Evolutionary conservation across 2,329 filamentous ascomycete species (phyloP).

Genomic region (Chaetomium strumarium): DNA sequence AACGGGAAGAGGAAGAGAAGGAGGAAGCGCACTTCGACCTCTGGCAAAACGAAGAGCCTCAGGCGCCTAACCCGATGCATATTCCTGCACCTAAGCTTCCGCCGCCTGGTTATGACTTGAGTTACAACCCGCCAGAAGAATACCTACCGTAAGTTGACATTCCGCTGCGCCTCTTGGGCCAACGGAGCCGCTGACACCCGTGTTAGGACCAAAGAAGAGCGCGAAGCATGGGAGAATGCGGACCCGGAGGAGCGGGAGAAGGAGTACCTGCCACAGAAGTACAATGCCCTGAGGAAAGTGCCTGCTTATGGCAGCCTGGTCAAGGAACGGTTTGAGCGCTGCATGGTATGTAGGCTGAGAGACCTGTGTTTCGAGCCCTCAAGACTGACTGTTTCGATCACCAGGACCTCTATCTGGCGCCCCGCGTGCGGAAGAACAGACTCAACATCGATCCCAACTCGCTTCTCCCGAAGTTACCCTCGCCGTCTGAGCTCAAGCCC

Average conservation of each 20-base stretch:
- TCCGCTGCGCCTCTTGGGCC: not conserved
- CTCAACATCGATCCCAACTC: slow-evolving; percentile 96
- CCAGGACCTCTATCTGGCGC: slow-evolving; percentile 83
- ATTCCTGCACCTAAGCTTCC: slow-evolving; percentile 89
- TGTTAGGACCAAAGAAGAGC: slow-evolving; percentile 65
- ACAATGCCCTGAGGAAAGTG: slow-evolving; percentile 80
- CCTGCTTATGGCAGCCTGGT: slow-evolving; percentile 86
- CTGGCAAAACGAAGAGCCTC: slow-evolving; percentile 86
- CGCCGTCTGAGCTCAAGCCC: slow-evolving; percentile 86
- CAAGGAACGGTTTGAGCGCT: slow-evolving; percentile 94
- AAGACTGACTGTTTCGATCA: slow-evolving; percentile 2
- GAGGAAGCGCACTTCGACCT: slow-evolving; percentile 76
- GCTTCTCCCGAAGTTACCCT: slow-evolving; percentile 84
- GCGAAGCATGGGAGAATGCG: slow-evolving; percentile 72
- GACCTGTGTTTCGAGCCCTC: not conserved
- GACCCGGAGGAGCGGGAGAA: slow-evolving; percentile 89
- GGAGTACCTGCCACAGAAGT: slow-evolving; percentile 78
- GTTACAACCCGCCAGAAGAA: slow-evolving; percentile 92
- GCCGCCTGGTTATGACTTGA: slow-evolving; percentile 89
- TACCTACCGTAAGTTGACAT: slow-evolving; percentile 61
- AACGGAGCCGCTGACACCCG: slow-evolving; percentile 2
- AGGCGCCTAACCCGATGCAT: slow-evolving; percentile 84
- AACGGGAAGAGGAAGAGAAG: slow-evolving; percentile 66
- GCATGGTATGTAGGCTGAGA: slow-evolving; percentile 42
- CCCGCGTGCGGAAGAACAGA: slow-evolving; percentile 83